Evolutionary conservation across 768 basidiomycete species (phyloP).

Genomic region (Tulasnella sp.): DNA sequence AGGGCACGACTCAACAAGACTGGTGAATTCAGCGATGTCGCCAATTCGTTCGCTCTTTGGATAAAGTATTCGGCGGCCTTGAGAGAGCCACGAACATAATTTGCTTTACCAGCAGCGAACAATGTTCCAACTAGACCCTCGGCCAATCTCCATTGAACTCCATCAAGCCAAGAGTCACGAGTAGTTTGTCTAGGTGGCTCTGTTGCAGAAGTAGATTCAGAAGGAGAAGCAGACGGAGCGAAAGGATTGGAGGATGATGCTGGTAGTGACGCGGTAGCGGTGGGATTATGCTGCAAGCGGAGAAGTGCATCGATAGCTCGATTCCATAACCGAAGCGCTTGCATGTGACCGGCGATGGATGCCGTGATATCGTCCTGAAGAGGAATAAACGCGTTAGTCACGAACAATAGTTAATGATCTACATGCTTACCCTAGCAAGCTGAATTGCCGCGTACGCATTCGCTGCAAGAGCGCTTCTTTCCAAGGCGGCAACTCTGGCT

Average conservation of each 20-base stretch:
- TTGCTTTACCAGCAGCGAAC: conserved; percentile 50
- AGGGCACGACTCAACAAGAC: conserved; percentile 52
- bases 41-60: conserved; percentile 61
- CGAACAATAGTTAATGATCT: not conserved
- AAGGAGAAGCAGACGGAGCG: conserved; percentile 2
- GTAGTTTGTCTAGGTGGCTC: not conserved
- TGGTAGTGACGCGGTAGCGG: conserved; percentile 1
- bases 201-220: not conserved
- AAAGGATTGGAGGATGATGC: conserved; percentile 3
- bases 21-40: conserved; percentile 52
- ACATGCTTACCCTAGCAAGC: conserved; percentile 43
- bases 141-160: conserved; percentile 62
- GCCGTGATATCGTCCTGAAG: conserved; percentile 48
- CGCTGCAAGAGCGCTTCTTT: conserved; percentile 60
- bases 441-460: conserved; percentile 57
- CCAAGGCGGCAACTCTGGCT: conserved; percentile 43
- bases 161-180: conserved; percentile 31
- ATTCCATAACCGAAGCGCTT: conserved; percentile 67
- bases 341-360: conserved; percentile 46
- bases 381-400: not conserved
- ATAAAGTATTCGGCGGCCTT: conserved; percentile 79
- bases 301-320: conserved; percentile 57
- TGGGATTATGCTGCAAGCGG: conserved; percentile 24
- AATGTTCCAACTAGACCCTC: conserved; percentile 55
- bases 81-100: conserved; percentile 62